Base-by-base conservation (phyloP, 2,329 filamentous ascomycete genomes). In the Cadophora sp. region DNA sequence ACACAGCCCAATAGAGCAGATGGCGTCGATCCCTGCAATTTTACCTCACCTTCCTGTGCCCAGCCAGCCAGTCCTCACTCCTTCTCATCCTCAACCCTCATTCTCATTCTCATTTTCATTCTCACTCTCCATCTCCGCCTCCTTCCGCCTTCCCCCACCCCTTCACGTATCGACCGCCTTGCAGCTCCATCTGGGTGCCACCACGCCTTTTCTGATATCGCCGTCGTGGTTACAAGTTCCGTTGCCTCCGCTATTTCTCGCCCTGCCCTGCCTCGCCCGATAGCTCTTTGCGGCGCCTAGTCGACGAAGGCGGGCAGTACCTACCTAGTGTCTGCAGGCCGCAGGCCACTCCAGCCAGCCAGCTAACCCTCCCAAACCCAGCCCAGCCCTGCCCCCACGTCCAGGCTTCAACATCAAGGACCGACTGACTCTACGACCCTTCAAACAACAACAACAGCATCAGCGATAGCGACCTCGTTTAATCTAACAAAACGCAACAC, bases 401-500 rank as follows among this genome's bases (percentile, higher is more conserved):
- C 33, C 45, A 48, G 45, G n/a, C n/a, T 20, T 48, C 45, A 20
- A 48, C 45, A n/a, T 22, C n/a, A 11, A 41, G 8, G 53, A 24
- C 53, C 4, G 27, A 30, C 27, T n/a, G n/a, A 30, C 27, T 30
- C 27, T 30, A 30, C 27, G 6, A 4, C 3, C 27, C 27, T 30
- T 30, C 27, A 30, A 30, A 30, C 27, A 30, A 6, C 27, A 30
- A 6, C 27, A 30, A 30, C 27, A 30, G 27, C 27, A 6, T 8
- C n/a, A 33, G n/a, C 33, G 36, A 27, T 55, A 51, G 36, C 36
- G 36, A 39, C 36, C 7, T 39, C 41, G 51, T 51, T 7, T 59
- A 62, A 66, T 68, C 50, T 18, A 59, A 56, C 45, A 53, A 61
- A 16, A 47, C 43, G 56, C 45, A 53, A 59, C n/a, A 43, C 43